A percentile compares a stretch with the other conserved stretches of the same genome.
Conservation (phyloP, 169 alveolate genomes). For the Amoebophrya sp. region DNA sequence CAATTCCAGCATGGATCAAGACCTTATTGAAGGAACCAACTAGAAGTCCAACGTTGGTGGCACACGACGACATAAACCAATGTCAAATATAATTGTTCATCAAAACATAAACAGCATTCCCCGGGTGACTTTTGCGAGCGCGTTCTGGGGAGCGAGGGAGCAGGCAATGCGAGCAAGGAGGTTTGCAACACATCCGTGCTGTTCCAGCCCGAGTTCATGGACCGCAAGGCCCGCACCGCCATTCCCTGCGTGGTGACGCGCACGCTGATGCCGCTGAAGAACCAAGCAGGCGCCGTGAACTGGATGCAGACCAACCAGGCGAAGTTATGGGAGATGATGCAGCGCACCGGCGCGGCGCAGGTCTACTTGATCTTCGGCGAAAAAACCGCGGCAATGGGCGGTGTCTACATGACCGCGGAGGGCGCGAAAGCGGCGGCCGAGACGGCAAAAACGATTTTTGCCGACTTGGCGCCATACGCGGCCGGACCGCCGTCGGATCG, state of each 20-base stretch:
- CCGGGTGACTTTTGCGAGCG: too few relatives aligned
- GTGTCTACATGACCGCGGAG: background rate
- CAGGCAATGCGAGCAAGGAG: too few relatives aligned
- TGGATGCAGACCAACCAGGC: background rate
- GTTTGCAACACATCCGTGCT: too few relatives aligned
- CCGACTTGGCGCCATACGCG: background rate
- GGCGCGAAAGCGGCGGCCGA: background rate
- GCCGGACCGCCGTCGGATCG: background rate
- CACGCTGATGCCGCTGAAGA: background rate
- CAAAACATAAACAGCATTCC: too few relatives aligned
- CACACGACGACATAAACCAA: too few relatives aligned
- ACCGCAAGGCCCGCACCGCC: background rate
- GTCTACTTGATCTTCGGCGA: background rate
- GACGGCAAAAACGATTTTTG: background rate
- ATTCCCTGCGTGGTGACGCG: background rate
- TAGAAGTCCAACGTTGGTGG: too few relatives aligned
- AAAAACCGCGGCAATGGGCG: background rate
- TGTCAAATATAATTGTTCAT: too few relatives aligned
- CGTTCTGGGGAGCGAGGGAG: too few relatives aligned
- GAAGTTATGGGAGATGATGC: background rate
- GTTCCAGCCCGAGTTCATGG: background rate
- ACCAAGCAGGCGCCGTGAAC: background rate
- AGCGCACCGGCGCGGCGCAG: background rate
- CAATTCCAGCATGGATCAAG: too few relatives aligned
- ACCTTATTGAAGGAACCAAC: too few relatives aligned